Percentiles rank a stretch among this genome's conserved stretches.
Evolutionary conservation across 495 filamentous ascomycete species (phyloP).

Genomic region (Neurospora sp.): DNA sequence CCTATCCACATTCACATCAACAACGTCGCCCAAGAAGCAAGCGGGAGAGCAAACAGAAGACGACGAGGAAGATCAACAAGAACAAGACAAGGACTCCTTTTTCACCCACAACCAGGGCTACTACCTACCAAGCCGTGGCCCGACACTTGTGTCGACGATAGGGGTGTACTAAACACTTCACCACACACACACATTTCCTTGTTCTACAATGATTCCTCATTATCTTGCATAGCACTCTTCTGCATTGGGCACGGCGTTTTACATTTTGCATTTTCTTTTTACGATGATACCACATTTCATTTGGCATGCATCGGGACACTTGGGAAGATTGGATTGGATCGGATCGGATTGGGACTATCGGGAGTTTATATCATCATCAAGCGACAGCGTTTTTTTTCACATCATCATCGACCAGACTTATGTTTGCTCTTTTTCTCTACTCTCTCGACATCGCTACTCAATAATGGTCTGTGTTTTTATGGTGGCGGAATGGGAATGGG

Average conservation of each 20-base stretch:
- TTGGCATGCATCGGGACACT: background rate
- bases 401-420: background rate
- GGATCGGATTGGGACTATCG: slow-evolving; percentile 2
- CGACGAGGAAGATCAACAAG: slow-evolving; percentile 2
- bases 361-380: background rate
- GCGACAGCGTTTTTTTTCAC: background rate
- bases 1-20: slow-evolving; percentile 49
- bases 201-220: slow-evolving; percentile 13
- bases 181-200: slow-evolving; percentile 15
- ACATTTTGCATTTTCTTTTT: background rate
- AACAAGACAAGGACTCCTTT: slow-evolving; percentile 38
- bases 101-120: slow-evolving; percentile 45
- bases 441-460: background rate
- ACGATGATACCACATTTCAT: slow-evolving; percentile 6
- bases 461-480: slow-evolving; percentile 1
- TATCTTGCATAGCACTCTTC: slow-evolving; percentile 1
- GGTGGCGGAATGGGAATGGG: background rate
- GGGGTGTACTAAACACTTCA: slow-evolving; percentile 32
- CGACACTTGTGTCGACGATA: slow-evolving; percentile 36
- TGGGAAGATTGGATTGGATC: background rate
- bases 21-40: slow-evolving; percentile 2
- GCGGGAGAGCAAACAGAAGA: background rate
- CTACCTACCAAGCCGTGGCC: slow-evolving; percentile 45
- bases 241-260: slow-evolving; percentile 9
- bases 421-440: slow-evolving; percentile 1